Percentiles rank a stretch among this genome's conserved stretches.
phyloP scores from a whole-genome alignment of 805 yeast species.

The Kodamaea leandrae region DNA sequence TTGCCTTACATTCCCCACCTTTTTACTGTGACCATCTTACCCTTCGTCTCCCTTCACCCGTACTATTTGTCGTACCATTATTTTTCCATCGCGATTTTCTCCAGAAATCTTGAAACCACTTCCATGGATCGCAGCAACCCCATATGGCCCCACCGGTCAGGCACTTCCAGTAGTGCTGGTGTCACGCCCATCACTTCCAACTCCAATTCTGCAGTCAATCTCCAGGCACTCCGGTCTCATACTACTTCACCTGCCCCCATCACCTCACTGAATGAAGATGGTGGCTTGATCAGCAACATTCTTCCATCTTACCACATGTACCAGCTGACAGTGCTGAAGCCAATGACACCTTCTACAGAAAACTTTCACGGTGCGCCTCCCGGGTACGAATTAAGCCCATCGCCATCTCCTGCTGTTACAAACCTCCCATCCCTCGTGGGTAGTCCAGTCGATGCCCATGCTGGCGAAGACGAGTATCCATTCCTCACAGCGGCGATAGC shows the following conservation, averaged over 20 bases:
- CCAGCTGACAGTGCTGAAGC: conserved; percentile 40
- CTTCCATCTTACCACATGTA: conserved; percentile 47
- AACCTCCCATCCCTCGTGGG: conserved; percentile 3
- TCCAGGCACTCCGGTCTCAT: conserved; percentile 8
- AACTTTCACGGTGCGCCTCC: conserved; percentile 43
- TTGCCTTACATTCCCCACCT: too few relatives aligned
- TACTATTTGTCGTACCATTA: too few relatives aligned
- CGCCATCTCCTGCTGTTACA: conserved; percentile 7
- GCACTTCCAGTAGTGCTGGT: not conserved
- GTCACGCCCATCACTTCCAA: not conserved
- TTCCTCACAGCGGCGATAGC: conserved; percentile 14
- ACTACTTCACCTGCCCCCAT: conserved; percentile 11
- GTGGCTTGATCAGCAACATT: conserved; percentile 33
- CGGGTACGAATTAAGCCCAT: conserved; percentile 23
- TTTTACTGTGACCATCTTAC: too few relatives aligned
- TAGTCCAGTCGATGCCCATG: not conserved
- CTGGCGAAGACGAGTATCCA: conserved; percentile 14
- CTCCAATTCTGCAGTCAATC: not conserved
- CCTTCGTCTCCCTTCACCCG: too few relatives aligned
- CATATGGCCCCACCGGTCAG: not conserved
- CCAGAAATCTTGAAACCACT: too few relatives aligned
- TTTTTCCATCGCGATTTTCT: too few relatives aligned
- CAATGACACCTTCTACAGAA: conserved; percentile 36
- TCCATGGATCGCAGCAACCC: too few relatives aligned
- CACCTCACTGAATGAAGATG: conserved; percentile 16